Evolutionary conservation across 148 eudicot genomes (phyloP).

Genomic region (Camellia lanceoleosa): DNA sequence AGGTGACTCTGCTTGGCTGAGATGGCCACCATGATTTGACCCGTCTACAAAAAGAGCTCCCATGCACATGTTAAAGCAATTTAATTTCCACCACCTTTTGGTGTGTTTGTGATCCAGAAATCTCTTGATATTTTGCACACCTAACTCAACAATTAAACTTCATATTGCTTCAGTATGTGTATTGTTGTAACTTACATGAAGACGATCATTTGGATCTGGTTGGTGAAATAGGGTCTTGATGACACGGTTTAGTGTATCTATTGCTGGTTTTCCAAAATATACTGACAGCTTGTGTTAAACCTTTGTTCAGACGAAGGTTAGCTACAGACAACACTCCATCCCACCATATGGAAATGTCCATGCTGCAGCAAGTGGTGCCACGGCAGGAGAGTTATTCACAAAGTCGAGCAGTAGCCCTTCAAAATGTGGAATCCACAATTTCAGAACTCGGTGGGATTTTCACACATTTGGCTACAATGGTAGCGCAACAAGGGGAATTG

Average conservation of each 20-base stretch:
- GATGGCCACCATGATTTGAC: too few species aligned
- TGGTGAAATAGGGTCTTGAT: constrained; percentile 1
- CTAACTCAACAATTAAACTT: background rate
- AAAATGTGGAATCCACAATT: constrained; percentile 84
- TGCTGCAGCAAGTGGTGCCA: constrained; percentile 73
- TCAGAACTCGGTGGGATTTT: constrained; percentile 78
- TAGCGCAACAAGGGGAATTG: constrained; percentile 79
- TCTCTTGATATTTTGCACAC: constrained; percentile 3
- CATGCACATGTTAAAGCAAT: too few species aligned
- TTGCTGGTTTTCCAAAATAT: background rate
- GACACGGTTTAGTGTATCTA: background rate
- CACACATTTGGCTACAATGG: constrained; percentile 83
- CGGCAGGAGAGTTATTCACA: constrained; percentile 57
- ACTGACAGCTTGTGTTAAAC: constrained; percentile 16
- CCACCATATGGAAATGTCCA: constrained; percentile 55
- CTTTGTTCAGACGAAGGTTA: constrained; percentile 56
- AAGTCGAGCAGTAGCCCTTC: constrained; percentile 69
- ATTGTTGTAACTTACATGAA: background rate
- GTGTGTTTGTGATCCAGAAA: background rate
- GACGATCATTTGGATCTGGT: background rate
- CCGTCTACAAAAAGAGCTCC: too few species aligned
- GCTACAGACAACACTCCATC: constrained; percentile 51
- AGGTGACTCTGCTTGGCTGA: too few species aligned
- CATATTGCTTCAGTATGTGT: background rate
- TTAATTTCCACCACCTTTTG: background rate